Evolutionary conservation across 805 yeast species (phyloP).

Genomic region (Spencermartinsiella europaea): DNA sequence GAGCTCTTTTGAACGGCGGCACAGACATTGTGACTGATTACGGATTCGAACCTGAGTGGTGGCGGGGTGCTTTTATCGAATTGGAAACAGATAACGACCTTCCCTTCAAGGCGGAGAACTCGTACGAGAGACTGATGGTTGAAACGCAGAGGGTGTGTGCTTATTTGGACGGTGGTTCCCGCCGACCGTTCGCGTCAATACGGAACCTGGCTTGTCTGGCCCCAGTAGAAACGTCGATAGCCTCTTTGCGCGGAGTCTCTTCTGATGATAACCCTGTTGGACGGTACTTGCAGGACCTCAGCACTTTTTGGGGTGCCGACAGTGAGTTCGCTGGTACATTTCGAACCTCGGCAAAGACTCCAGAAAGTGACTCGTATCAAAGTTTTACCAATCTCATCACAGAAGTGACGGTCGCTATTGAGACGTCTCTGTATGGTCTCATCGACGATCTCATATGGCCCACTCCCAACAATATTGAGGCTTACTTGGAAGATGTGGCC

Average conservation of each 20-base stretch:
- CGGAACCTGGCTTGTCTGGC: conserved; percentile 11
- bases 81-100: conserved; percentile 5
- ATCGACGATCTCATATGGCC: conserved; percentile 24
- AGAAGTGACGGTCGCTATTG: conserved; percentile 20
- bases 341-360: conserved; percentile 10
- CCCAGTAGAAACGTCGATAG: conserved; percentile 4
- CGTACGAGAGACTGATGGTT: conserved; percentile 16
- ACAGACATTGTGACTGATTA: conserved; percentile 23
- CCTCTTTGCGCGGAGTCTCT: conserved; percentile 6
- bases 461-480: conserved; percentile 7
- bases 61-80: conserved; percentile 21
- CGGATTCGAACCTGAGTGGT: conserved; percentile 27
- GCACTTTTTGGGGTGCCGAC: conserved; percentile 15
- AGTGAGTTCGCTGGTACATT: conserved; percentile 10
- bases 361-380: conserved; percentile 10
- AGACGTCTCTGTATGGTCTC: conserved; percentile 17
- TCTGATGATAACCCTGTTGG: conserved; percentile 19
- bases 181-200: conserved; percentile 22
- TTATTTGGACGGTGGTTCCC: conserved; percentile 27
- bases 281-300: conserved; percentile 13
- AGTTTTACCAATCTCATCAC: conserved; percentile 13
- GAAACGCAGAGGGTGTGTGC: conserved; percentile 31
- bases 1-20: conserved; percentile 24
- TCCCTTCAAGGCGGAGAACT: not conserved
- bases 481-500: conserved; percentile 18